Evolutionary conservation across 2,329 filamentous ascomycete species (phyloP).

Genomic region (Remersonia thermophila): DNA sequence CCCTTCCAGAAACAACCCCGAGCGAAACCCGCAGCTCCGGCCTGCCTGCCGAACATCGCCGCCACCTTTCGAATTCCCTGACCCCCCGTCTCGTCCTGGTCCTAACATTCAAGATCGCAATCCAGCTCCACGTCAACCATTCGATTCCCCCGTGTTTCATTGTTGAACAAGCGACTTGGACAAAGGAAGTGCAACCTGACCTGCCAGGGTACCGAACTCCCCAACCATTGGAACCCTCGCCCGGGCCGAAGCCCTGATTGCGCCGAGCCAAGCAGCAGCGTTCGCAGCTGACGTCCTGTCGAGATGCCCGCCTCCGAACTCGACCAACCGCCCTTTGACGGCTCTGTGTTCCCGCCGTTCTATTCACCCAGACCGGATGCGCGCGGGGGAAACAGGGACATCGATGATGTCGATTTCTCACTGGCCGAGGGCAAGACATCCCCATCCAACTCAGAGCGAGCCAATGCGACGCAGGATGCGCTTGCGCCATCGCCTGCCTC

Average conservation of each 20-base stretch:
- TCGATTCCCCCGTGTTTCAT: too few relatives aligned
- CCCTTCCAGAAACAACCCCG: too few relatives aligned
- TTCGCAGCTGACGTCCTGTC: not conserved
- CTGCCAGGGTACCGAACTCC: too few relatives aligned
- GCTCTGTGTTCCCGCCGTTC: slow-evolving; percentile 17
- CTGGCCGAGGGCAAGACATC: slow-evolving; percentile 6
- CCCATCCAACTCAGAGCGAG: slow-evolving; percentile 2
- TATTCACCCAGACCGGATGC: slow-evolving; percentile 20
- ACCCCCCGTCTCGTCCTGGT: not conserved
- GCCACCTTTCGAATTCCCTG: not conserved
- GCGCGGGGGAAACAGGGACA: slow-evolving; percentile 13
- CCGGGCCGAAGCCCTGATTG: slow-evolving; percentile 1
- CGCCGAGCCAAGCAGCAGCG: not conserved
- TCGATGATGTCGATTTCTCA: slow-evolving; percentile 16
- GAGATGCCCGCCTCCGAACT: slow-evolving; percentile 3
- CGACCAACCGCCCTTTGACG: slow-evolving; percentile 6
- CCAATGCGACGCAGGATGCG: not conserved
- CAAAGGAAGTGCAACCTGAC: too few relatives aligned
- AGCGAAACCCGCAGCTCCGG: too few relatives aligned
- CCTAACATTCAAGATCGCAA: not conserved
- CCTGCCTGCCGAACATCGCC: too few relatives aligned
- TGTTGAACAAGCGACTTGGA: too few relatives aligned
- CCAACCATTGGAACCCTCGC: too few relatives aligned
- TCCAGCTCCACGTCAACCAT: too few relatives aligned
- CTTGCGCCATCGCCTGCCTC: not conserved